Base-by-base conservation (phyloP, 2,329 filamentous ascomycete genomes). In the Alternaria sp. region DNA sequence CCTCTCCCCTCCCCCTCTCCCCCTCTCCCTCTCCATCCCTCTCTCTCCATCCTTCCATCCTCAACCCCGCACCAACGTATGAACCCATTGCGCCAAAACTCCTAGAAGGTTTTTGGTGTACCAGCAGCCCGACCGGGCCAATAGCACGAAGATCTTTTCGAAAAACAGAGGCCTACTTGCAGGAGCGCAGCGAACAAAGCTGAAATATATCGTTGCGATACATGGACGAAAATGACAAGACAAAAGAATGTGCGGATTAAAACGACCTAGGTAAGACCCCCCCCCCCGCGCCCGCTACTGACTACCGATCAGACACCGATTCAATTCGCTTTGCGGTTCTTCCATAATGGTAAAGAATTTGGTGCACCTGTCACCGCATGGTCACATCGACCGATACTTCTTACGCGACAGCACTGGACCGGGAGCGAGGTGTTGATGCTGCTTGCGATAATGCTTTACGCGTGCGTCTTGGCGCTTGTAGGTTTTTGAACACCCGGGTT, bases 401-500 rank as follows among this genome's bases (percentile, higher is more conserved):
- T 13, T n/a, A 3, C 44, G 44, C 29, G 44, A 46, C 4, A 33
- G 5, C 3, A 21, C 44, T 6, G 44, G 44, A 5, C 29, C 21
- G 5, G 29, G 29, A 5, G 48, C 52, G 4, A 54, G 44, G n/a
- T 54, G 10, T 14, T 5, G 28, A 17, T 61, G 58, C 3, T 26
- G 14, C 9, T 42, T 44, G 24, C 61, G 58, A 42, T 54, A 55
- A 33, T 63, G 61, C 45, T 61, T 63, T 17, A 57, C 21, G 14
- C 52, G 55, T 28, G 58, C 58, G 5, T 61, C 61, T 21, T 57
- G 55, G 0, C 59, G 40, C 10, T 54, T 44, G 29, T 44, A 64
- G 11, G n/a, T 33, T 37, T 55, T 56, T 13, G 4, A 4, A 34
- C 61, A 63, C 8, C 39, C 48, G 2, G 5, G 3, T 1, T 11